These are phyloP conservation scores for Solanum virginianum DNA, from an alignment of 257 asterid genomes.

Conservation along the genomic window DNA sequence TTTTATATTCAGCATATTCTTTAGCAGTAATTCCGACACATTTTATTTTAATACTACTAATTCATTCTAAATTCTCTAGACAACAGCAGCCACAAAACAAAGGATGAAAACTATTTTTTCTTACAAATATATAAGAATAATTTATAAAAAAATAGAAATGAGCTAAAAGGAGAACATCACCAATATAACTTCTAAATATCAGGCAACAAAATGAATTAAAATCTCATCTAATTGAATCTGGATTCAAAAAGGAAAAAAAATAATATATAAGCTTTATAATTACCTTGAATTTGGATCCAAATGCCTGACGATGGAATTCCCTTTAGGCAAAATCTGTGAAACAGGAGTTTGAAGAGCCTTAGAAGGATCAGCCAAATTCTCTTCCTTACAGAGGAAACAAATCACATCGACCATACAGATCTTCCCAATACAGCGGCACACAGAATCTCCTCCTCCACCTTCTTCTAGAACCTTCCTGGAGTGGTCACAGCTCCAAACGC, in stretches of 20 bases:
- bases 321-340: constrained; percentile 30
- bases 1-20: neutral
- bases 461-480: neutral
- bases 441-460: neutral
- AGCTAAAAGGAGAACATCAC: neutral
- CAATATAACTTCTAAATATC: neutral
- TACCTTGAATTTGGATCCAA: constrained; percentile 61
- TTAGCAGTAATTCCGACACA: neutral
- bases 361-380: constrained; percentile 41
- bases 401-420: constrained; percentile 48
- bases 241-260: neutral
- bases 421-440: constrained; percentile 53
- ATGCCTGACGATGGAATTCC: constrained; percentile 37
- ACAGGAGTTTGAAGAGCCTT: constrained; percentile 52
- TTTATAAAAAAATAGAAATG: neutral
- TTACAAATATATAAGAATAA: neutral
- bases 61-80: neutral
- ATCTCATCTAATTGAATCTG: neutral
- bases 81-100: too few relatives aligned
- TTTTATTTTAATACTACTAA: neutral
- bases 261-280: neutral
- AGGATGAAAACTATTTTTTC: too few relatives aligned
- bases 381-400: constrained; percentile 49
- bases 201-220: neutral
- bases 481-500: constrained; percentile 46